phyloP scores from a whole-genome alignment of 176 grass and related monocot species.

The Phoenix dactylifera region DNA sequence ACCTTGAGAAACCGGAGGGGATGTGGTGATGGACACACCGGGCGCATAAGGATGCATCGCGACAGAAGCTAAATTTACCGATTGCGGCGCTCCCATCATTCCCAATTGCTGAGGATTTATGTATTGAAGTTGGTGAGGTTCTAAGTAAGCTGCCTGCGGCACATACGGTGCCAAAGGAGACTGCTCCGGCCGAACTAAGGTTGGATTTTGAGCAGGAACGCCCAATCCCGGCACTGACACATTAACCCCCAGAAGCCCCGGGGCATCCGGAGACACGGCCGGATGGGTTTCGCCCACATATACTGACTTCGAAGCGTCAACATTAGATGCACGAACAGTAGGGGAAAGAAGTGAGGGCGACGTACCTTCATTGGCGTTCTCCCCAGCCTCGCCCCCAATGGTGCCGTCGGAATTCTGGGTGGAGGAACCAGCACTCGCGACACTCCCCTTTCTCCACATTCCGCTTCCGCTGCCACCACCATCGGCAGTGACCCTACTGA shows the following conservation, averaged over 20 bases:
- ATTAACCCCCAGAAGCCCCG: conserved; percentile 19
- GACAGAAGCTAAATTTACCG: conserved; percentile 39
- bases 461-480: conserved; percentile 16
- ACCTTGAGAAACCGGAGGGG: conserved; percentile 9
- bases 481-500: conserved; percentile 40
- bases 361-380: conserved; percentile 32
- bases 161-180: conserved; percentile 26
- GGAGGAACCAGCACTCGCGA: conserved; percentile 40
- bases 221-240: conserved; percentile 21
- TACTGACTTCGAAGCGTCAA: conserved; percentile 13
- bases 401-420: conserved; percentile 46
- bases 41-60: conserved; percentile 41
- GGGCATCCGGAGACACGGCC: conserved; percentile 13
- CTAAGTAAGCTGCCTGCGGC: conserved; percentile 34
- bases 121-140: conserved; percentile 59
- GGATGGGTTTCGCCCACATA: conserved; percentile 23
- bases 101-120: conserved; percentile 51
- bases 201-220: conserved; percentile 23
- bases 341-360: conserved; percentile 25
- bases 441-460: conserved; percentile 37
- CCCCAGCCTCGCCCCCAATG: conserved; percentile 12
- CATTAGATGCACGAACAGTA: neutral
- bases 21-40: conserved; percentile 10
- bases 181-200: conserved; percentile 24
- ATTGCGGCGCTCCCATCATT: conserved; percentile 21